A percentile compares a stretch with the other conserved stretches of the same genome.
These are phyloP conservation scores for Arctium lappa DNA, from an alignment of 129 eudicot species.

Conservation along the genomic window DNA sequence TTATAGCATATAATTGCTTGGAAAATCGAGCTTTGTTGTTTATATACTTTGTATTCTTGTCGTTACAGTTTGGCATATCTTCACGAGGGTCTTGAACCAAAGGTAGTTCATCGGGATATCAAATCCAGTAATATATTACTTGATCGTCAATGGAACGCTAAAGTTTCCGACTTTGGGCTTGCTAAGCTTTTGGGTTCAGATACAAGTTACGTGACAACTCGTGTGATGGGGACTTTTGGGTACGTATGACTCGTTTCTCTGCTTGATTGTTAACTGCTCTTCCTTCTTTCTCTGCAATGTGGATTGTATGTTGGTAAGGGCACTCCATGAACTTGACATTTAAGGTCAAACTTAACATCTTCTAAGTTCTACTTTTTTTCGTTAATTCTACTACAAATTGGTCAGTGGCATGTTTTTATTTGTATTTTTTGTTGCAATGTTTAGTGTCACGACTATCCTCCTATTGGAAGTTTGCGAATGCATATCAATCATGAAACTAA, in stretches of 20 bases:
- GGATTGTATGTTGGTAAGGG: neutral
- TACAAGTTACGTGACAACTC: constrained; percentile 82
- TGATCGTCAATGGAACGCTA: constrained; percentile 87
- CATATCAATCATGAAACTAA: constrained; percentile 3
- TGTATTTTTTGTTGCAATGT: neutral
- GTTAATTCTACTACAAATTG: neutral
- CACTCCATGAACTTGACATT: neutral
- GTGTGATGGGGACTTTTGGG: constrained; percentile 99
- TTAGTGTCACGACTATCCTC: neutral
- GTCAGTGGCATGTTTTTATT: neutral
- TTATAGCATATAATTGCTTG: neutral
- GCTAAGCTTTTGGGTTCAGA: constrained; percentile 94
- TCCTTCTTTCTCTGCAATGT: neutral
- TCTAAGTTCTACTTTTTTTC: neutral
- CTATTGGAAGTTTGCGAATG: neutral
- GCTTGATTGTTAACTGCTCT: neutral
- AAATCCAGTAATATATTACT: constrained; percentile 86
- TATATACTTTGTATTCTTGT: neutral
- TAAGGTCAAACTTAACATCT: neutral
- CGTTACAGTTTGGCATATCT: constrained; percentile 84
- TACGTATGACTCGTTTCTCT: constrained; percentile 31
- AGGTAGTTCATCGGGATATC: constrained; percentile 94
- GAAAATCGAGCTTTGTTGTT: neutral
- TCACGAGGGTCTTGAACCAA: constrained; percentile 97
- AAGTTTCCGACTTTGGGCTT: constrained; percentile 96